phyloP scores from a whole-genome alignment of 116 monocot genomes.

The Trichopus zeylanicus region DNA sequence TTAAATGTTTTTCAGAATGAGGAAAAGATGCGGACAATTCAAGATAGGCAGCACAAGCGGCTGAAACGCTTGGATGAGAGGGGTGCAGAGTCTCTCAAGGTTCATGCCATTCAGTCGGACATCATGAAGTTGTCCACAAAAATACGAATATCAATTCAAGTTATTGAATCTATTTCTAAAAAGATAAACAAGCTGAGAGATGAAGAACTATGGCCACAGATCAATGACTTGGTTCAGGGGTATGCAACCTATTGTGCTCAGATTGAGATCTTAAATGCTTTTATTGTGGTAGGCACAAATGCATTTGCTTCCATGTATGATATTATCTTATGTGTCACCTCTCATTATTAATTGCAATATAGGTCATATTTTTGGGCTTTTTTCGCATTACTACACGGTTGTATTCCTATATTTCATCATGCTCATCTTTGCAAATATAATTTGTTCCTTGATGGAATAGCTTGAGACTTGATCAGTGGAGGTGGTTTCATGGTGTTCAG shows the following conservation, averaged over 20 bases:
- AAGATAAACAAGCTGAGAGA: conserved; percentile 75
- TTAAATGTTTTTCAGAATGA: conserved; percentile 45
- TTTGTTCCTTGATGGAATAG: too few species aligned
- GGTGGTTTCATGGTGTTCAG: too few species aligned
- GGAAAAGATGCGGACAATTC: conserved; percentile 51
- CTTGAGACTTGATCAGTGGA: too few species aligned
- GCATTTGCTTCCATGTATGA: not conserved
- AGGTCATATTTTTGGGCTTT: too few species aligned
- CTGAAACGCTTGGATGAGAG: conserved; percentile 43
- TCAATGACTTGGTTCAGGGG: conserved; percentile 68
- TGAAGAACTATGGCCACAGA: conserved; percentile 83
- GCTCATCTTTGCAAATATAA: too few species aligned
- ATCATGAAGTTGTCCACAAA: conserved; percentile 61
- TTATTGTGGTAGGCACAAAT: not conserved
- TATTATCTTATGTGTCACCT: too few species aligned
- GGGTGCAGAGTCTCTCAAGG: conserved; percentile 61
- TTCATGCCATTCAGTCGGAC: conserved; percentile 33
- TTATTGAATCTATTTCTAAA: conserved; percentile 63
- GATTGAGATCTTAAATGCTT: not conserved
- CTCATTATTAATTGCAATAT: too few species aligned
- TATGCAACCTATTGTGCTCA: conserved; percentile 16
- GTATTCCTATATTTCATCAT: too few species aligned
- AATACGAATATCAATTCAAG: conserved; percentile 72
- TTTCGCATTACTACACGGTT: too few species aligned
- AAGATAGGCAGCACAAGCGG: conserved; percentile 40